A percentile compares a stretch with the other conserved stretches of the same genome.
phyloP scores from a whole-genome alignment of 805 yeast species.

The Tetrapisispora arboricola region DNA sequence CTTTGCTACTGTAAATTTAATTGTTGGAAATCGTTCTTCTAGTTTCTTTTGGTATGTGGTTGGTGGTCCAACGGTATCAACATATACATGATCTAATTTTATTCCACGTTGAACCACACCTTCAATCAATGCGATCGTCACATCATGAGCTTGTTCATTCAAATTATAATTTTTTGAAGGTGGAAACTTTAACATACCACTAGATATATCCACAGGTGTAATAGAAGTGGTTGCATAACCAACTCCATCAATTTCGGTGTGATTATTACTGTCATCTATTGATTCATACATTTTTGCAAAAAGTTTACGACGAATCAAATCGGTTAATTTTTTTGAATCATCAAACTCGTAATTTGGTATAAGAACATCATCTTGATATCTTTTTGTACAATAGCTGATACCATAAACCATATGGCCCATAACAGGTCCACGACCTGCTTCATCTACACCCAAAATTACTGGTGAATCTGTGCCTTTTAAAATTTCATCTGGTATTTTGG shows the following conservation, averaged over 20 bases:
- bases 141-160: conserved; percentile 94
- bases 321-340: conserved; percentile 83
- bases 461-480: conserved; percentile 23
- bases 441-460: conserved; percentile 80
- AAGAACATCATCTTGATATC: conserved; percentile 35
- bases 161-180: conserved; percentile 47
- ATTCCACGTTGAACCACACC: conserved; percentile 54
- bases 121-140: conserved; percentile 72
- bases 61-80: conserved; percentile 98
- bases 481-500: conserved; percentile 39
- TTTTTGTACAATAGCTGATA: conserved; percentile 59
- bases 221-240: conserved; percentile 86
- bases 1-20: conserved; percentile 74
- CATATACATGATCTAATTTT: conserved; percentile 59
- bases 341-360: conserved; percentile 70
- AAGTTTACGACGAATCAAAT: conserved; percentile 52
- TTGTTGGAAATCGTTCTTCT: conserved; percentile 52
- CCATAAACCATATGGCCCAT: conserved; percentile 98
- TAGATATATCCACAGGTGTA: conserved; percentile 78
- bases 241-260: conserved; percentile 42
- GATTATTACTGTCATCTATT: conserved; percentile 13
- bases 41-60: conserved; percentile 69
- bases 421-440: conserved; percentile 98
- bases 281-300: conserved; percentile 47
- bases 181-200: conserved; percentile 72